These are phyloP conservation scores for Fusarium sp. DNA, from an alignment of 2,329 filamentous ascomycete genomes.

Conservation along the genomic window DNA sequence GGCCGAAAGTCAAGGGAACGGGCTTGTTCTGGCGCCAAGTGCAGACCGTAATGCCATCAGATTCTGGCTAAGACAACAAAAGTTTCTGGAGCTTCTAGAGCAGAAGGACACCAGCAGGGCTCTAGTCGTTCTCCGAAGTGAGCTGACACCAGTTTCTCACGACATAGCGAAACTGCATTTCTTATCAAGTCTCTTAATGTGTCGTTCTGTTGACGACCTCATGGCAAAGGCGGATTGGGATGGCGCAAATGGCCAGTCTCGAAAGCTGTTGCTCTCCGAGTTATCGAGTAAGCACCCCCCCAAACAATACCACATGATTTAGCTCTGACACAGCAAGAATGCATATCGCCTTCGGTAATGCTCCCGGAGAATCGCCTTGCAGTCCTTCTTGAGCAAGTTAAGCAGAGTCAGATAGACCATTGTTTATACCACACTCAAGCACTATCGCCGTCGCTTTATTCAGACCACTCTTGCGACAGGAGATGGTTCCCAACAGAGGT, in stretches of 20 bases:
- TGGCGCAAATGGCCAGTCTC: slow-evolving; percentile 79
- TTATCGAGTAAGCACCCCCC: slow-evolving; percentile 75
- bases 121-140: slow-evolving; percentile 83
- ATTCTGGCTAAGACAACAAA: slow-evolving; percentile 91
- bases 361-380: slow-evolving; percentile 91
- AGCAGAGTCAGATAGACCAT: slow-evolving; percentile 81
- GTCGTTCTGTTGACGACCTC: slow-evolving; percentile 79
- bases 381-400: slow-evolving; percentile 82
- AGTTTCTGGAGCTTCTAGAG: slow-evolving; percentile 92
- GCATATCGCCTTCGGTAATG: slow-evolving; percentile 96
- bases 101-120: slow-evolving; percentile 77
- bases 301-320: not conserved
- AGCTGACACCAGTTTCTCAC: slow-evolving; percentile 86
- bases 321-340: slow-evolving; percentile 67
- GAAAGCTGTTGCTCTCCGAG: slow-evolving; percentile 79
- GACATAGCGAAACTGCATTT: slow-evolving; percentile 82
- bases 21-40: slow-evolving; percentile 78
- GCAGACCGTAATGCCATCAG: slow-evolving; percentile 83
- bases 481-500: slow-evolving; percentile 81
- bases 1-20: slow-evolving; percentile 58
- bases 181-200: slow-evolving; percentile 92
- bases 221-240: slow-evolving; percentile 85
- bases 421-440: slow-evolving; percentile 92
- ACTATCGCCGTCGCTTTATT: slow-evolving; percentile 83
- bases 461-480: slow-evolving; percentile 85